These are phyloP conservation scores for Suhomyces pyralidae DNA, from an alignment of 805 yeast species.

Conservation along the genomic window DNA sequence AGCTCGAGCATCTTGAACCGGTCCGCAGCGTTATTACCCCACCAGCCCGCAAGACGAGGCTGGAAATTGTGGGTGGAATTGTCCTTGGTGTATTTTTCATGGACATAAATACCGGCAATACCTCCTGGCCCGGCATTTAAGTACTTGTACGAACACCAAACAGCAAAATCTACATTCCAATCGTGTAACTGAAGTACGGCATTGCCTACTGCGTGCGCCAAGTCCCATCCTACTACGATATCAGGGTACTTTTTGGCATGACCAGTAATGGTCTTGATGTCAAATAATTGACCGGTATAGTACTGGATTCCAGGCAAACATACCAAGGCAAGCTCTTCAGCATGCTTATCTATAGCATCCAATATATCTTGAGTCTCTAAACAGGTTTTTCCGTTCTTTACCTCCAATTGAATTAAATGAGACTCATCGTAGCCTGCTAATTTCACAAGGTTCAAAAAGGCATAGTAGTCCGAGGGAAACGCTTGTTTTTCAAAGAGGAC, in stretches of 20 bases:
- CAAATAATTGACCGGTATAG: conserved; percentile 87
- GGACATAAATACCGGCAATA: conserved; percentile 81
- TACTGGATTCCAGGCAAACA: conserved; percentile 88
- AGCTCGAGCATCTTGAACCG: conserved; percentile 77
- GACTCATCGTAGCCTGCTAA: conserved; percentile 51
- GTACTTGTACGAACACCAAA: conserved; percentile 92
- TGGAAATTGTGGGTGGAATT: conserved; percentile 30
- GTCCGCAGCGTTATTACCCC: conserved; percentile 77
- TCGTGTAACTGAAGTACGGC: conserved; percentile 74
- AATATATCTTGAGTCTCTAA: conserved; percentile 65
- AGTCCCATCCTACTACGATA: conserved; percentile 84
- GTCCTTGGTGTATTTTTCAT: conserved; percentile 46
- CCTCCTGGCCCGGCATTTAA: conserved; percentile 93
- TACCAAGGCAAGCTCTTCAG: conserved; percentile 65
- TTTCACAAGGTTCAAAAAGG: conserved; percentile 69
- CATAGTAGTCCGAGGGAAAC: conserved; percentile 90
- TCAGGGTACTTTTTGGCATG: conserved; percentile 47
- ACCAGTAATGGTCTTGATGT: conserved; percentile 66
- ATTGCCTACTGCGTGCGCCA: conserved; percentile 94
- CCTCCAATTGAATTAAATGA: conserved; percentile 61
- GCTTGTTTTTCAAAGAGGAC: conserved; percentile 83
- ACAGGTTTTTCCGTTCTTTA: conserved; percentile 54
- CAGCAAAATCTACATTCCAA: conserved; percentile 92
- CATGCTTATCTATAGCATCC: conserved; percentile 49
- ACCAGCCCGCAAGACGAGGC: conserved; percentile 93